These are phyloP conservation scores for Dalbergia oliveri DNA, from an alignment of 306 rosid genomes.

Conservation along the genomic window DNA sequence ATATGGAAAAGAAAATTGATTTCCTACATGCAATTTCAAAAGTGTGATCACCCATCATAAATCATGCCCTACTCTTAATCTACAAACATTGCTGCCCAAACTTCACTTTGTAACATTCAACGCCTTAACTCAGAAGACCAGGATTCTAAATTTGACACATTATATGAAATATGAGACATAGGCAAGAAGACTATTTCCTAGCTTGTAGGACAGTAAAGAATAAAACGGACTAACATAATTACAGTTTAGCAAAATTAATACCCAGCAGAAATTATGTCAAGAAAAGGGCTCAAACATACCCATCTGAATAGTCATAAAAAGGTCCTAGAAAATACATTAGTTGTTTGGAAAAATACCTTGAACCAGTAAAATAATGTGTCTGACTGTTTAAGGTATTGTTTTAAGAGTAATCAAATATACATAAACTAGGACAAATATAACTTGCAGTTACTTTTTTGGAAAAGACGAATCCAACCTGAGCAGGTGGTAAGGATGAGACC, in stretches of 20 bases:
- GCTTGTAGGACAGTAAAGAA: conserved; percentile 8
- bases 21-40: not conserved
- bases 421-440: conserved; percentile 5
- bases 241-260: not conserved
- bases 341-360: conserved; percentile 1
- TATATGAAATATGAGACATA: not conserved
- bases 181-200: not conserved
- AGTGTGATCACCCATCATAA: not conserved
- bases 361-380: conserved; percentile 15
- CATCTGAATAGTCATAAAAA: conserved; percentile 8
- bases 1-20: not conserved
- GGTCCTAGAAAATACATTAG: conserved; percentile 26
- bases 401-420: not conserved
- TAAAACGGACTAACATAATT: not conserved
- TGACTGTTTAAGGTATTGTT: conserved; percentile 23
- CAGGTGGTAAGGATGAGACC: conserved; percentile 94
- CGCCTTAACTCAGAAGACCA: not conserved
- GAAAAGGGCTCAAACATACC: not conserved
- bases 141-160: not conserved
- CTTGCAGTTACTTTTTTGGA: not conserved
- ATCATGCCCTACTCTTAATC: not conserved
- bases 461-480: conserved; percentile 70
- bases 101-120: not conserved
- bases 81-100: not conserved
- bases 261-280: conserved; percentile 6